Percentiles rank a stretch among this genome's conserved stretches.
Evolutionary conservation across 108 stramenopile genomes (phyloP).

Genomic region (Cyclotella choctawhatcheeana): DNA sequence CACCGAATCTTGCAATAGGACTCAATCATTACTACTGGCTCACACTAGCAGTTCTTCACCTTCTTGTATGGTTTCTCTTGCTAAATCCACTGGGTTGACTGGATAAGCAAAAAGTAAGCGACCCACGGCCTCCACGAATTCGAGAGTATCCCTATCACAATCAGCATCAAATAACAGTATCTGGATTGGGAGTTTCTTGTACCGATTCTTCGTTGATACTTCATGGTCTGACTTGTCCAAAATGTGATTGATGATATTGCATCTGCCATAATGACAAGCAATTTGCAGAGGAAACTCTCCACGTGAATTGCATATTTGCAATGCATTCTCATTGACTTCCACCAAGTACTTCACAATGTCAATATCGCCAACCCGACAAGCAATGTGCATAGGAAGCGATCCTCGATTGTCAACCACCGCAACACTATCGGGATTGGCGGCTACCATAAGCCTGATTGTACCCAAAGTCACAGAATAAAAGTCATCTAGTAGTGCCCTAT

Average conservation of each 20-base stretch:
- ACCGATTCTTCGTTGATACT: neutral
- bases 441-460: slow-evolving; percentile 9
- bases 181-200: slow-evolving; percentile 7
- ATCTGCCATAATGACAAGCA: neutral
- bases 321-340: neutral
- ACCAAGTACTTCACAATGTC: slow-evolving; percentile 8
- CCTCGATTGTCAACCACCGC: neutral
- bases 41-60: no score
- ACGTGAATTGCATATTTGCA: neutral
- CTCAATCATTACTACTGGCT: no score
- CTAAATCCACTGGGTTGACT: no score
- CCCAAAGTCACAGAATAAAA: neutral
- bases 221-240: neutral
- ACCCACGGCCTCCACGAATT: slow-evolving; percentile 3
- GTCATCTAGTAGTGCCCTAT: neutral
- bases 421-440: slow-evolving; percentile 1
- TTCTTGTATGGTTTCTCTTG: no score
- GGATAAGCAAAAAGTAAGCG: slow-evolving; percentile 28
- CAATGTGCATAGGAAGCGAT: slow-evolving; percentile 9
- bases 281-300: neutral
- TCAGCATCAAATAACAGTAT: slow-evolving; percentile 1
- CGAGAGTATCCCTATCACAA: slow-evolving; percentile 1
- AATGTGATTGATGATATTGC: neutral
- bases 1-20: no score
- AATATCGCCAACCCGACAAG: neutral